Evolutionary conservation across 2,329 filamentous ascomycete genomes (phyloP).

Genomic region (Colletotrichum scovillei): DNA sequence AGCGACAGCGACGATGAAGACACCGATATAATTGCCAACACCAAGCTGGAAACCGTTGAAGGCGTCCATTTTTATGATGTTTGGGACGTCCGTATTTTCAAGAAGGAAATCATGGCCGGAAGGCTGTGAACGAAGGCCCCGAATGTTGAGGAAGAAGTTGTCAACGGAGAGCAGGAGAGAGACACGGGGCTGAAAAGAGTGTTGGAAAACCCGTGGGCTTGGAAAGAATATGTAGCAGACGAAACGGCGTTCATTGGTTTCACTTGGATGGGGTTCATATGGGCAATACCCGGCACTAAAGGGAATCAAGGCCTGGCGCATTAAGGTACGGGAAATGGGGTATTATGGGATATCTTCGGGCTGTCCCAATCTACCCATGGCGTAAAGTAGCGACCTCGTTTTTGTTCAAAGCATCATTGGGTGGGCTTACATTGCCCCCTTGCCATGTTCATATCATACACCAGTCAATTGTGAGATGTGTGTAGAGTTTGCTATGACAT

Average conservation of each 20-base stretch:
- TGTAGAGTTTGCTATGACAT: background rate
- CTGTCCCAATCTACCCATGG: background rate
- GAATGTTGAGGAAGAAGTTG: background rate
- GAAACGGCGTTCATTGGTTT: conserved; percentile 3
- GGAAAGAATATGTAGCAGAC: background rate
- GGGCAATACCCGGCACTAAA: conserved; percentile 12
- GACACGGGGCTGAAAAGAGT: background rate
- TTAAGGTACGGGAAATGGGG: background rate
- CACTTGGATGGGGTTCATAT: conserved; percentile 5
- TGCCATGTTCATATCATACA: background rate
- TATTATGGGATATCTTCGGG: background rate
- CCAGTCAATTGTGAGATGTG: background rate
- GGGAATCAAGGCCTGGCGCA: background rate
- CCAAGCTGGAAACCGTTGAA: conserved; percentile 53
- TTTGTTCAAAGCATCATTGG: background rate
- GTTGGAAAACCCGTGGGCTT: background rate
- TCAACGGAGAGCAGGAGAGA: background rate
- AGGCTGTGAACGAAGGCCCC: conserved; percentile 54
- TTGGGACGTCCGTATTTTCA: conserved; percentile 65
- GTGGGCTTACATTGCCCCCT: background rate
- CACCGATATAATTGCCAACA: conserved; percentile 31
- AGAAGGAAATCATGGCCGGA: conserved; percentile 64
- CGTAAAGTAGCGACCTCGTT: background rate
- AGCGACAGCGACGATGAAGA: conserved; percentile 49
- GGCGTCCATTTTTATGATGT: conserved; percentile 56